Evolutionary conservation across 306 rosid species (phyloP).

Genomic region (Gillenia trifoliata): DNA sequence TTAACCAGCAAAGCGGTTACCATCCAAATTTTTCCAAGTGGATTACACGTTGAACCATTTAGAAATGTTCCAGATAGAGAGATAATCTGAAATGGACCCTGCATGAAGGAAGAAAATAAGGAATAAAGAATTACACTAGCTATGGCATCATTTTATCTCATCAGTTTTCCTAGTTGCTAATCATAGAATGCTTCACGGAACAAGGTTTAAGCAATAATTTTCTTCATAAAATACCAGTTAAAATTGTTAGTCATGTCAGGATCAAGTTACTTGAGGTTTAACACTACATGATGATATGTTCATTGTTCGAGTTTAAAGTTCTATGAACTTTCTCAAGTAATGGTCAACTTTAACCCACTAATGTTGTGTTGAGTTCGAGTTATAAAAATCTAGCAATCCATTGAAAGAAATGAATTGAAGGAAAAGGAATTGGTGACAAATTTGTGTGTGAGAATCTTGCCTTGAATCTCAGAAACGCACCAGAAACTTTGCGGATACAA

Average conservation of each 20-base stretch:
- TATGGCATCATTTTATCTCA: neutral
- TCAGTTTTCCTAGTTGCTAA: neutral
- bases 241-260: neutral
- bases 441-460: constrained; percentile 17
- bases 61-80: constrained; percentile 37
- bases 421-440: neutral
- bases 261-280: neutral
- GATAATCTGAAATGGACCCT: constrained; percentile 59
- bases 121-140: neutral
- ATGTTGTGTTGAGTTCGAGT: neutral
- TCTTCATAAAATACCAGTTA: neutral
- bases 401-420: neutral
- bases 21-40: constrained; percentile 1
- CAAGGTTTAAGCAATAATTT: neutral
- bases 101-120: neutral
- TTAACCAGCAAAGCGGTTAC: constrained; percentile 32
- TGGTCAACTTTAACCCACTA: neutral
- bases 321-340: neutral
- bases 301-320: neutral
- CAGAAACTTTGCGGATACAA: constrained; percentile 12
- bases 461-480: constrained; percentile 31
- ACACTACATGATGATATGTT: neutral
- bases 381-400: no score
- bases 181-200: neutral
- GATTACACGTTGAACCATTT: neutral